These are phyloP conservation scores for Gossypium longicalyx DNA, from an alignment of 345 rosid genomes.

Conservation along the genomic window DNA sequence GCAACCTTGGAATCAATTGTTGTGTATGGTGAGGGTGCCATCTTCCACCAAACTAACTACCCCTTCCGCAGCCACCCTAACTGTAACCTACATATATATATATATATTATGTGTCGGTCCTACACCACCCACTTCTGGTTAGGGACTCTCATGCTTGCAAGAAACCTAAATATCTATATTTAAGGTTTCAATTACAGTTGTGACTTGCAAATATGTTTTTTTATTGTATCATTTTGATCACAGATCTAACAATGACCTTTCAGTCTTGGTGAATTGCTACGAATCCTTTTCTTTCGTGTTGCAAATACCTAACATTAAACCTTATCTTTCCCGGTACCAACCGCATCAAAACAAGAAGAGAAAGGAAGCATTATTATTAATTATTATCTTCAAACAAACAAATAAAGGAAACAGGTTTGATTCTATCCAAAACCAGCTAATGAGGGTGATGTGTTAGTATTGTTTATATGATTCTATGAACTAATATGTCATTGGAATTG, in stretches of 20 bases:
- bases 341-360: background rate
- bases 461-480: background rate
- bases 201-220: too few species aligned
- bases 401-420: background rate
- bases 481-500: background rate
- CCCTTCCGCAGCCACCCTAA: background rate
- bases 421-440: constrained; percentile 10
- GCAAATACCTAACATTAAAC: background rate
- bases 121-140: constrained; percentile 26
- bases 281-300: background rate
- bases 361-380: constrained; percentile 1
- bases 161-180: constrained; percentile 1
- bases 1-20: constrained; percentile 9
- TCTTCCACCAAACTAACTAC: constrained; percentile 7
- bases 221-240: too few species aligned
- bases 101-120: constrained; percentile 28
- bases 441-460: constrained; percentile 1
- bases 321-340: constrained; percentile 14
- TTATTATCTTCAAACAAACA: constrained; percentile 2
- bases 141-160: constrained; percentile 3
- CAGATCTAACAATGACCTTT: too few species aligned
- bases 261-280: too few species aligned
- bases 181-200: too few species aligned
- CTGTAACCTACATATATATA: constrained; percentile 13
- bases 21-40: background rate